Conservation (phyloP, 805 yeast species). For the Nakazawaea holstii region DNA sequence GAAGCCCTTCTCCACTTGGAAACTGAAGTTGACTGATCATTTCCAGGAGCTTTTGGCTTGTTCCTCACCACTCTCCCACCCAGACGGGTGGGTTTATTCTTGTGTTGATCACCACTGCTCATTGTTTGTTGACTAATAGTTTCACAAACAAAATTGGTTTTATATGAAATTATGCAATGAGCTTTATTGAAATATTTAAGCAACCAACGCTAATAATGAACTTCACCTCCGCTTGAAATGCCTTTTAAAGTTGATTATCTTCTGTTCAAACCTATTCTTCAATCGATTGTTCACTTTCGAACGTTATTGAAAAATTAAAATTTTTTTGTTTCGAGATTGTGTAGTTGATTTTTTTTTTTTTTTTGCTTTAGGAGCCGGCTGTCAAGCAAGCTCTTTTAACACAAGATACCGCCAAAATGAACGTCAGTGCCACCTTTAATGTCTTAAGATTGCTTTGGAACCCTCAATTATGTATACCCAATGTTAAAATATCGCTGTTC, state of each 20-base stretch:
- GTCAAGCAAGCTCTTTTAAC: not conserved
- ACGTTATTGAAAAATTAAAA: too few relatives aligned
- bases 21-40: slow-evolving; percentile 1
- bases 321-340: too few relatives aligned
- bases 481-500: slow-evolving; percentile 50
- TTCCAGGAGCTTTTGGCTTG: slow-evolving; percentile 1
- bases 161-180: too few relatives aligned
- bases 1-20: not conserved
- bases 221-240: too few relatives aligned
- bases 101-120: not conserved
- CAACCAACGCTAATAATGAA: too few relatives aligned
- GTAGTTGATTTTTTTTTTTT: too few relatives aligned
- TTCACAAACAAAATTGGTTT: too few relatives aligned
- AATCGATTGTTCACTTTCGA: too few relatives aligned
- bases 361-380: too few relatives aligned
- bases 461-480: slow-evolving; percentile 72
- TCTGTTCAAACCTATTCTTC: too few relatives aligned
- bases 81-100: slow-evolving; percentile 1
- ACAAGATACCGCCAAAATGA: slow-evolving; percentile 29
- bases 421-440: slow-evolving; percentile 74
- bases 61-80: slow-evolving; percentile 3
- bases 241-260: too few relatives aligned
- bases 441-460: slow-evolving; percentile 50
- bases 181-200: too few relatives aligned
- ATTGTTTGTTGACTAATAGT: not conserved